Conservation (phyloP, 2,329 filamentous ascomycete genomes). For the Calonectria pseudoturangicola region DNA sequence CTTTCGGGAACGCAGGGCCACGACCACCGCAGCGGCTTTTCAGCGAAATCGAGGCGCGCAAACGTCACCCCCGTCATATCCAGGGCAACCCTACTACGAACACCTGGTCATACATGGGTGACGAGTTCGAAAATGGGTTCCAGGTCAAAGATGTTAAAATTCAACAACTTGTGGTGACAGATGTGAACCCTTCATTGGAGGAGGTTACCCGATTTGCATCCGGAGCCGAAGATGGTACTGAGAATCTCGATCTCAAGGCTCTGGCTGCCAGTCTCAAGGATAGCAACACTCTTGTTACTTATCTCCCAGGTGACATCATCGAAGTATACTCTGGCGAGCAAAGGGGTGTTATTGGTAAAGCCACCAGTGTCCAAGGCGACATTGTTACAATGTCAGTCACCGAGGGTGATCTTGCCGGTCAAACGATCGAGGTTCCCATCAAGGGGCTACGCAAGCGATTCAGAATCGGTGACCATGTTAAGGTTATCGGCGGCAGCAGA, state of each 20-base stretch:
- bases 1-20: slow-evolving; percentile 74
- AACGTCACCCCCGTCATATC: slow-evolving; percentile 82
- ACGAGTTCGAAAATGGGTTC: slow-evolving; percentile 95
- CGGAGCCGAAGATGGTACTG: slow-evolving; percentile 91
- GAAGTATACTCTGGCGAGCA: slow-evolving; percentile 98
- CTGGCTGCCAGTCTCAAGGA: slow-evolving; percentile 93
- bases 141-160: slow-evolving; percentile 95
- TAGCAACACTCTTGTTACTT: slow-evolving; percentile 86
- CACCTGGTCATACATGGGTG: slow-evolving; percentile 88
- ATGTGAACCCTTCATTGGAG: slow-evolving; percentile 94
- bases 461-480: slow-evolving; percentile 95
- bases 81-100: slow-evolving; percentile 84
- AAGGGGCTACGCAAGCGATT: slow-evolving; percentile 96
- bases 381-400: slow-evolving; percentile 92
- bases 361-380: slow-evolving; percentile 89
- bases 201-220: slow-evolving; percentile 97
- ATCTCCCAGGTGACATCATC: slow-evolving; percentile 95
- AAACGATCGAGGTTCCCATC: slow-evolving; percentile 92
- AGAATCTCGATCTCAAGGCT: slow-evolving; percentile 93
- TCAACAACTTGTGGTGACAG: slow-evolving; percentile 87
- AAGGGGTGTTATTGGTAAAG: slow-evolving; percentile 90
- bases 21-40: slow-evolving; percentile 92
- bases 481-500: slow-evolving; percentile 96
- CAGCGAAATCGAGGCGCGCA: slow-evolving; percentile 93
- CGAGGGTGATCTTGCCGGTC: slow-evolving; percentile 87